A percentile compares a stretch with the other conserved stretches of the same genome.
These are phyloP conservation scores for Ophioceras dolichostomum DNA, from an alignment of 2,329 filamentous ascomycete genomes.

Conservation along the genomic window DNA sequence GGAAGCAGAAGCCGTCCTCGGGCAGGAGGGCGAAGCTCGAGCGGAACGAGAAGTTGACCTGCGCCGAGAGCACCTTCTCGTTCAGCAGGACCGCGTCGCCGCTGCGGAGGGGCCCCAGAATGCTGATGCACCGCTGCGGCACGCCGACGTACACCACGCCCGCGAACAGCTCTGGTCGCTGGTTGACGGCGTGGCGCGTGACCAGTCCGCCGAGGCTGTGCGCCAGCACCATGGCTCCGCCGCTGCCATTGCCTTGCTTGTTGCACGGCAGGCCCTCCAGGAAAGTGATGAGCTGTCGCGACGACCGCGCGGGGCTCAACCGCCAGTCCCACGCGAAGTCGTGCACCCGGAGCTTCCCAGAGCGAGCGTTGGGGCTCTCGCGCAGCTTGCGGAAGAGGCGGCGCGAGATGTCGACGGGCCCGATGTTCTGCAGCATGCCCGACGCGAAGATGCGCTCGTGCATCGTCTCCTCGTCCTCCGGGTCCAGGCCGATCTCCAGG, in stretches of 20 bases:
- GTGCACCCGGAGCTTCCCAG: slow-evolving; percentile 64
- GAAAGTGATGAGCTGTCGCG: slow-evolving; percentile 58
- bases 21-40: slow-evolving; percentile 79
- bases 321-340: slow-evolving; percentile 96
- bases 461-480: slow-evolving; percentile 74
- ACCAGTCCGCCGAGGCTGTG: slow-evolving; percentile 84
- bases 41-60: slow-evolving; percentile 85
- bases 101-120: slow-evolving; percentile 77
- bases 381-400: slow-evolving; percentile 68
- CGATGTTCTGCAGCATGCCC: slow-evolving; percentile 84
- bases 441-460: slow-evolving; percentile 72
- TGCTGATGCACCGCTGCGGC: slow-evolving; percentile 80
- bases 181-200: slow-evolving; percentile 77
- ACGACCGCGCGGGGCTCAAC: slow-evolving; percentile 67
- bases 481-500: slow-evolving; percentile 71
- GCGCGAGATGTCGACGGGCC: slow-evolving; percentile 79
- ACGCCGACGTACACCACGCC: slow-evolving; percentile 79
- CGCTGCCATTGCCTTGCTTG: slow-evolving; percentile 38
- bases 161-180: slow-evolving; percentile 71
- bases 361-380: slow-evolving; percentile 59
- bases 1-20: slow-evolving; percentile 76
- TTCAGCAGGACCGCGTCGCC: slow-evolving; percentile 89
- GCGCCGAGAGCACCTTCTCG: slow-evolving; percentile 78
- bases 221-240: slow-evolving; percentile 73
- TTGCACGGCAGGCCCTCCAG: slow-evolving; percentile 68